Conservation (phyloP, 2,329 filamentous ascomycete species). For the Annulohypoxylon truncatum region DNA sequence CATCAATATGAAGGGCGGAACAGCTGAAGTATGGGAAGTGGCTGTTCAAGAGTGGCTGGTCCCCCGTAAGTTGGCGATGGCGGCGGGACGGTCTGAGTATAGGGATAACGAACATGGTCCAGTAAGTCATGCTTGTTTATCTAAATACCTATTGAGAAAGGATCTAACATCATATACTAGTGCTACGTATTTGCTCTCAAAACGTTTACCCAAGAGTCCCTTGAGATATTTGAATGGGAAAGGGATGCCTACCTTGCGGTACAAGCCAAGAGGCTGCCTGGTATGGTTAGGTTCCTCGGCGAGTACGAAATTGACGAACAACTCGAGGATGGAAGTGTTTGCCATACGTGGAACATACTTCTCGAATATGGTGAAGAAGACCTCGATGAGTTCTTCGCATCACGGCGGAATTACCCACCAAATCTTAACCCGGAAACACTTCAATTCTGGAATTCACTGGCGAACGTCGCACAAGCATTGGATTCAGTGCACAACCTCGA, state of each 20-base stretch:
- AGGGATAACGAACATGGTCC: conserved; percentile 4
- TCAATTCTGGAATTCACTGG: conserved; percentile 30
- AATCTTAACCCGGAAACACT: conserved; percentile 22
- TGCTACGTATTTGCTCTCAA: conserved; percentile 38
- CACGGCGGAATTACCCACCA: conserved; percentile 18
- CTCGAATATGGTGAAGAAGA: conserved; percentile 34
- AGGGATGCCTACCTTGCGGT: conserved; percentile 14
- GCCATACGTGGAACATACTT: conserved; percentile 23
- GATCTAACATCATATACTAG: conserved; percentile 21
- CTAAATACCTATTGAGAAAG: neutral
- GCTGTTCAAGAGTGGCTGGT: conserved; percentile 30
- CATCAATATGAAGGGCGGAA: conserved; percentile 32
- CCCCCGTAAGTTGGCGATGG: conserved; percentile 5
- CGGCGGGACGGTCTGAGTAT: conserved; percentile 13
- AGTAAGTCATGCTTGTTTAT: conserved; percentile 2
- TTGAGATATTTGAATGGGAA: conserved; percentile 30
- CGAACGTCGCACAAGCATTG: conserved; percentile 30
- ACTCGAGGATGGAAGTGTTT: conserved; percentile 3
- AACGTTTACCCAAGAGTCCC: conserved; percentile 14
- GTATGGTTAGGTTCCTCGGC: conserved; percentile 32
- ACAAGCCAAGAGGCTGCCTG: neutral
- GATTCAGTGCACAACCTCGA: conserved; percentile 32
- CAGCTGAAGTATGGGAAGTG: conserved; percentile 32
- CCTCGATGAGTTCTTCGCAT: conserved; percentile 35
- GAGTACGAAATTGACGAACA: conserved; percentile 25